phyloP scores from a whole-genome alignment of 805 yeast species.

The Candida vartiovaarae region DNA sequence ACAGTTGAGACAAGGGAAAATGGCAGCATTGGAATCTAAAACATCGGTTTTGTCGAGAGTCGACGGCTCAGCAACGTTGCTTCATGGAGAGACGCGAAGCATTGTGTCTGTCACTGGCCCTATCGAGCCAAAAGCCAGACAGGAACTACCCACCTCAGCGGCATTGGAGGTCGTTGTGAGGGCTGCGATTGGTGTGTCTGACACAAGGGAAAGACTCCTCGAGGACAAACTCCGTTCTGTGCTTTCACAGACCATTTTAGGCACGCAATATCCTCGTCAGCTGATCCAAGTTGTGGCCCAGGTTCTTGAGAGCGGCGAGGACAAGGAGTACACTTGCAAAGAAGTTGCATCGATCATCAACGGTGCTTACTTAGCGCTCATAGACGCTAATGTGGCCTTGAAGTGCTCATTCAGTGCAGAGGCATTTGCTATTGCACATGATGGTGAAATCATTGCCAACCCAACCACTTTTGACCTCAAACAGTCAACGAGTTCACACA shows the following conservation, averaged over 20 bases:
- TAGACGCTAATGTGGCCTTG: conserved; percentile 75
- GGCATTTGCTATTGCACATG: conserved; percentile 34
- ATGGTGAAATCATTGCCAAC: conserved; percentile 27
- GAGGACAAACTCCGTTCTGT: conserved; percentile 66
- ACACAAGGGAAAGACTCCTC: conserved; percentile 65
- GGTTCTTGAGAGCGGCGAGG: conserved; percentile 47
- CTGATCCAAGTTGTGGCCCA: conserved; percentile 65
- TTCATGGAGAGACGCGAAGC: conserved; percentile 46
- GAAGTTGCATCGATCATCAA: conserved; percentile 40
- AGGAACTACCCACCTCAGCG: conserved; percentile 75
- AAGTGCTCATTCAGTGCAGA: conserved; percentile 54
- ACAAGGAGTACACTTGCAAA: conserved; percentile 22
- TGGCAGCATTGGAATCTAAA: conserved; percentile 7
- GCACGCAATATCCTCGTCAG: conserved; percentile 72
- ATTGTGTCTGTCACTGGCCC: conserved; percentile 87
- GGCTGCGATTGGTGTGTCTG: conserved; percentile 71
- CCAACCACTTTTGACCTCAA: conserved; percentile 42
- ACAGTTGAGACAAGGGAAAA: too few species aligned
- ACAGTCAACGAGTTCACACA: conserved; percentile 51
- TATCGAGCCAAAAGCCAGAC: conserved; percentile 72
- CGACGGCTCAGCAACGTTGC: conserved; percentile 73
- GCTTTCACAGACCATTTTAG: conserved; percentile 50
- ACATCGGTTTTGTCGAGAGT: conserved; percentile 41
- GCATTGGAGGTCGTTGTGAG: conserved; percentile 72
- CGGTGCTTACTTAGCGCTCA: conserved; percentile 62